Percentiles rank a stretch among this genome's conserved stretches.
Evolutionary conservation across 257 asterid genomes (phyloP).

Genomic region (Ocimum tenuiflorum): DNA sequence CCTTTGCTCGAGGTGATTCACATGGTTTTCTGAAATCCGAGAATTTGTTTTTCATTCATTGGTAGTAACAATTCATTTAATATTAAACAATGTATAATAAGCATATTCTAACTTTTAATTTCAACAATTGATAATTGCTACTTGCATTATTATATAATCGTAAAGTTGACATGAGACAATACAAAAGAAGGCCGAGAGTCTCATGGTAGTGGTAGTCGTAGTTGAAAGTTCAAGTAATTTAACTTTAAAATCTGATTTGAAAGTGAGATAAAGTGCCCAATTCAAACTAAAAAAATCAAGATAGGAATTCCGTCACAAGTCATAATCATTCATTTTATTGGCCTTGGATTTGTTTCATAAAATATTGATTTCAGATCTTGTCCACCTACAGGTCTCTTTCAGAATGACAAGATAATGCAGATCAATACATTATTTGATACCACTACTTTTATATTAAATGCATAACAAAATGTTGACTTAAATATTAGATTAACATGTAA

Average conservation of each 20-base stretch:
- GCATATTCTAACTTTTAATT: neutral
- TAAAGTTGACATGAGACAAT: neutral
- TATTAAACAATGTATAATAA: neutral
- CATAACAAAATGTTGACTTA: conserved; percentile 11
- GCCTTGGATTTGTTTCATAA: too few species aligned
- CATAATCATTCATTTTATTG: too few species aligned
- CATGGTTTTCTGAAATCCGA: conserved; percentile 24
- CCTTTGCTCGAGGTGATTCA: conserved; percentile 22
- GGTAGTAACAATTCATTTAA: neutral
- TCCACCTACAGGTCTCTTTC: neutral
- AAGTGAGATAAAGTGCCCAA: neutral
- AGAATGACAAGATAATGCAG: neutral
- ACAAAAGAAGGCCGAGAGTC: neutral
- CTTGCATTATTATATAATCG: neutral
- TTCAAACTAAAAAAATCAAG: neutral
- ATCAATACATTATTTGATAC: neutral
- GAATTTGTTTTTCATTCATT: neutral
- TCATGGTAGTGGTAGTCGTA: neutral
- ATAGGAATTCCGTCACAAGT: neutral
- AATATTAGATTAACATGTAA: neutral
- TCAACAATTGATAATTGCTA: neutral
- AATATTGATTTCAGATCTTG: conserved; percentile 1
- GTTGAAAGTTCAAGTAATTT: neutral
- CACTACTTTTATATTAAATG: neutral
- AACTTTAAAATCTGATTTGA: neutral